A percentile compares a stretch with the other conserved stretches of the same genome.
Conservation (phyloP, 164 flowering plant genomes). For the Sedum album region DNA sequence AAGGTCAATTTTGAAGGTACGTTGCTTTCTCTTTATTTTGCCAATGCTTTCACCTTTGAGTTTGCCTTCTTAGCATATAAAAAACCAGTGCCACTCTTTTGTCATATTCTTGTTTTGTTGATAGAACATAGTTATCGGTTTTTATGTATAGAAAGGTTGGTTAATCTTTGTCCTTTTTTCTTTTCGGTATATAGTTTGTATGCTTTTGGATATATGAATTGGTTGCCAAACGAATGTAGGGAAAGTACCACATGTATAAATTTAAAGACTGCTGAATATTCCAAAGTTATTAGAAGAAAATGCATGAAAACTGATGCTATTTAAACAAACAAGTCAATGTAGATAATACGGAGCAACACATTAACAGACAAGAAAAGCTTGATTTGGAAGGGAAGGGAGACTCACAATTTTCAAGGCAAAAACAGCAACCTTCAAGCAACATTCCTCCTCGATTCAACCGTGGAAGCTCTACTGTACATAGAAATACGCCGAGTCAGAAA, state of each 20-base stretch:
- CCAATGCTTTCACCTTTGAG: not conserved
- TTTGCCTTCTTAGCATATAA: not conserved
- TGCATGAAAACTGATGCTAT: not conserved
- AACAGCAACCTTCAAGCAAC: slow-evolving; percentile 18
- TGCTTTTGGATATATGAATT: no score
- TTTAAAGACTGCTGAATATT: not conserved
- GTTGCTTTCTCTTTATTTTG: not conserved
- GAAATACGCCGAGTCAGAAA: slow-evolving; percentile 14
- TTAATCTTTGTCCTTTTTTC: no score
- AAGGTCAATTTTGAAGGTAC: not conserved
- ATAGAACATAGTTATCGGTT: not conserved
- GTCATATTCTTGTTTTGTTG: not conserved
- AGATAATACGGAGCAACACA: not conserved
- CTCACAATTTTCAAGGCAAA: slow-evolving; percentile 12
- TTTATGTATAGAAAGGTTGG: not conserved
- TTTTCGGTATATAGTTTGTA: no score
- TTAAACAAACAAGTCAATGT: not conserved
- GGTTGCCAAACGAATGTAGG: not conserved
- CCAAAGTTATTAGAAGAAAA: not conserved
- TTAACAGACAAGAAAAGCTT: not conserved
- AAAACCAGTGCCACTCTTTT: not conserved
- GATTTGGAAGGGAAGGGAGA: slow-evolving; percentile 6
- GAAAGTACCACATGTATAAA: not conserved
- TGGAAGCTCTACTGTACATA: slow-evolving; percentile 17
- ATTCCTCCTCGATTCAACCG: slow-evolving; percentile 19